Evolutionary conservation across 169 alveolate species (phyloP), one percentile per base, ranked within the genome.

Genomic region (Condylostoma magnum): DNA sequence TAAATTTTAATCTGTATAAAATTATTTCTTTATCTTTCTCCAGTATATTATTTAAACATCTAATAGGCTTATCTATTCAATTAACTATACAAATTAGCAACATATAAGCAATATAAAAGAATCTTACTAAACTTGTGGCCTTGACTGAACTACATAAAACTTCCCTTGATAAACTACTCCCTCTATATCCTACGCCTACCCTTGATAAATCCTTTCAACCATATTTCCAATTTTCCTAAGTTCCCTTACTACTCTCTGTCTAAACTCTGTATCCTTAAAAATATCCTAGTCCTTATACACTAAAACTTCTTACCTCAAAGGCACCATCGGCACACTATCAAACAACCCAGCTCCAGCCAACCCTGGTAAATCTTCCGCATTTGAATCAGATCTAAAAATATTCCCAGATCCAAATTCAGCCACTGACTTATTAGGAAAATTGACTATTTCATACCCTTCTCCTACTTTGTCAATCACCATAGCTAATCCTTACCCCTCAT

Each of bases 281-380:
- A 87, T 53, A 50, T 69, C 71, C 57, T 87, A 87, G 33, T 67
- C 37, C 47, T 55, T 46, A 66, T 87, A 87, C 4, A 54, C 22
- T 58, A 79, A 60, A 31, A 77, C 73, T 18, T 65, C 53, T 56
- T 82, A 86, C 15, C 74, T 25, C 44, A 80, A 66, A 5, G 41
- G 66, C 2, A 60, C 33, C 86, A 81, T 92, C 6, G 95, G 89
- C 34, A 92, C 80, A 22, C 96, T 86, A 76, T 94, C 96, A 72
- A 94, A 94, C 27, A 94, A 91, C 6, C 98, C 98, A 20, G 98
- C 98, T 4, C 98, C 98, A 0, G 98, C 96, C 52, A 94, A 94
- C 2, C 96, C 97, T 76, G 85, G 95, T n/a, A 94, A 84, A 79
- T 94, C 98, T 70, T 94, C 98, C 27, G 95, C 93, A 70, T 94